A percentile compares a stretch with the other conserved stretches of the same genome.
Evolutionary conservation across 371 early-diverging fungal genomes (phyloP).

Genomic region (Haplosporangium sp.): DNA sequence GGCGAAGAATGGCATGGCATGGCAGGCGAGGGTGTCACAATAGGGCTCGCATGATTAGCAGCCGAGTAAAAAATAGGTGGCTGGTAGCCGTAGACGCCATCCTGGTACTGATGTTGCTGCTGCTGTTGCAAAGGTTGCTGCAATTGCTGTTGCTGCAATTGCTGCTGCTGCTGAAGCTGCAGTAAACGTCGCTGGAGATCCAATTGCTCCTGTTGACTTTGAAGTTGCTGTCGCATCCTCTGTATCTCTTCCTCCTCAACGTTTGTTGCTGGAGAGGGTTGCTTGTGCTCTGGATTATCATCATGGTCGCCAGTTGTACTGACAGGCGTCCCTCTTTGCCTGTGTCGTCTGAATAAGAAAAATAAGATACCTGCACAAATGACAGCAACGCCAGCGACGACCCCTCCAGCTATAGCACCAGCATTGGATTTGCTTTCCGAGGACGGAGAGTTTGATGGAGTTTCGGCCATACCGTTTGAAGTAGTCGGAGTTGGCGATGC

Average conservation of each 20-base stretch:
- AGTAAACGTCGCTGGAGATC: constrained; percentile 33
- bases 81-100: constrained; percentile 15
- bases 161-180: constrained; percentile 19
- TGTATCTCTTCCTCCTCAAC: constrained; percentile 19
- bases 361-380: constrained; percentile 18
- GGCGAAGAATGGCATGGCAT: background rate
- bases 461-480: background rate
- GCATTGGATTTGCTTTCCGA: background rate
- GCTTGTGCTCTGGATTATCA: constrained; percentile 1
- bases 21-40: background rate
- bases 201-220: constrained; percentile 30
- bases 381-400: constrained; percentile 25
- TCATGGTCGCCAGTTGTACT: constrained; percentile 11
- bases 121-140: constrained; percentile 13
- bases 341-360: constrained; percentile 17
- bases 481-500: background rate
- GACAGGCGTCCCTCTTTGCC: background rate
- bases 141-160: constrained; percentile 20
- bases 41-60: background rate
- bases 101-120: constrained; percentile 16
- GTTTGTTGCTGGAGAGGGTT: background rate
- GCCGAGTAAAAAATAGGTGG: constrained; percentile 14
- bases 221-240: constrained; percentile 20
- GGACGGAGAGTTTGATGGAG: background rate
- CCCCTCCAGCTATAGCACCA: constrained; percentile 42